These are phyloP conservation scores for Hyphodiscus hymeniophilus DNA, from an alignment of 495 filamentous ascomycete species.

Conservation along the genomic window DNA sequence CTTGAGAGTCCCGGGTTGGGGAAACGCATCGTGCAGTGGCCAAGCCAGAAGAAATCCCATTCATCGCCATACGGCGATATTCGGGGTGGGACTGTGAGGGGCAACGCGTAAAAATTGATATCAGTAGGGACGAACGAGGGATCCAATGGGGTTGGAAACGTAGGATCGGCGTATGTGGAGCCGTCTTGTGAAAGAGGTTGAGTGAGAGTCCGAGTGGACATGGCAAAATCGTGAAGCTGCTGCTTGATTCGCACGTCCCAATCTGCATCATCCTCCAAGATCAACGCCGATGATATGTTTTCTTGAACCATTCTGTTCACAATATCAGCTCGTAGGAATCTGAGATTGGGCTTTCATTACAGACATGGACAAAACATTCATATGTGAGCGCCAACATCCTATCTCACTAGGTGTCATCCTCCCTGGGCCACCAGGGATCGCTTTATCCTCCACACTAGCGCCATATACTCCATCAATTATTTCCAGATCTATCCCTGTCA, in stretches of 20 bases:
- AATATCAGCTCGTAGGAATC: not conserved
- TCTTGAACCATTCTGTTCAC: constrained; percentile 29
- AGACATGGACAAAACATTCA: constrained; percentile 33
- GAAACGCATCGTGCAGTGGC: constrained; percentile 39
- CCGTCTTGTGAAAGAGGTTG: not conserved
- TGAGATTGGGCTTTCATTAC: not conserved
- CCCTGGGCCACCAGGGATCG: constrained; percentile 16
- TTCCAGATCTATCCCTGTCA: constrained; percentile 43
- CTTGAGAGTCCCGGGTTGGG: constrained; percentile 12
- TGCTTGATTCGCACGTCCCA: constrained; percentile 38
- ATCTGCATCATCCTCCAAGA: constrained; percentile 42
- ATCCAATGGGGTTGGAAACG: constrained; percentile 9
- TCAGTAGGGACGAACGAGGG: not conserved
- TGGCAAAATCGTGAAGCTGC: constrained; percentile 24
- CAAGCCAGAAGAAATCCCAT: constrained; percentile 45
- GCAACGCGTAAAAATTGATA: not conserved
- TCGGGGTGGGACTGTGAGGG: not conserved
- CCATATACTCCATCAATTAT: constrained; percentile 46
- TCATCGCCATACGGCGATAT: constrained; percentile 30
- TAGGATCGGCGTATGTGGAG: constrained; percentile 23
- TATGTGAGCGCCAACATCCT: constrained; percentile 39
- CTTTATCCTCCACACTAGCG: constrained; percentile 29
- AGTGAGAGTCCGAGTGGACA: constrained; percentile 20
- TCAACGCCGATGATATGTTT: constrained; percentile 32
- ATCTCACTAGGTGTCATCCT: constrained; percentile 7